A percentile compares a stretch with the other conserved stretches of the same genome.
Conservation (phyloP, 176 grass and related monocot genomes). For the Oryza nivara region DNA sequence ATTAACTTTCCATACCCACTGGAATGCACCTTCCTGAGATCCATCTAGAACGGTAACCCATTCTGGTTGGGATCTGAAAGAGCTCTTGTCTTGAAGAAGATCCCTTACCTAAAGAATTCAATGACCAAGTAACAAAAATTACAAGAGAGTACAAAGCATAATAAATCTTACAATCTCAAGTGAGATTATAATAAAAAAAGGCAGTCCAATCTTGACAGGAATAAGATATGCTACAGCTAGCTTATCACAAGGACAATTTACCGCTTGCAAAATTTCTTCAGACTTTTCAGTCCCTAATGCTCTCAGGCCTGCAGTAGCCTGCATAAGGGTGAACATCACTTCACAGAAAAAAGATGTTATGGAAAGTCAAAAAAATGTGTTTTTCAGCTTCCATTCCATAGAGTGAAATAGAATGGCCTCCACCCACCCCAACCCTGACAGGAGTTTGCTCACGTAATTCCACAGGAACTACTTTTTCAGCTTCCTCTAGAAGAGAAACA, state of each 20-base stretch:
- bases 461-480: constrained; percentile 73
- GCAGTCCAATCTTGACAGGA: constrained; percentile 31
- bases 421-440: constrained; percentile 90
- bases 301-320: constrained; percentile 98
- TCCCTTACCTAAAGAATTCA: constrained; percentile 73
- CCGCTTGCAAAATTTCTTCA: constrained; percentile 95
- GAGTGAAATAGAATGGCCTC: constrained; percentile 26
- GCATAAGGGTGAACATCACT: constrained; percentile 37
- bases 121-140: background rate
- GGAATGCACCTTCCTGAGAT: constrained; percentile 93
- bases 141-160: background rate
- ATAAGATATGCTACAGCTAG: constrained; percentile 24
- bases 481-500: constrained; percentile 78
- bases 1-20: constrained; percentile 70
- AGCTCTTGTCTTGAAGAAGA: constrained; percentile 83
- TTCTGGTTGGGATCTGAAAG: constrained; percentile 82
- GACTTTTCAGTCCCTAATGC: constrained; percentile 79
- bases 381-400: constrained; percentile 15
- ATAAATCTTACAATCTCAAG: constrained; percentile 14
- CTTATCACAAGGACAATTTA: constrained; percentile 48
- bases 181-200: constrained; percentile 10
- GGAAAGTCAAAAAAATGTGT: constrained; percentile 2
- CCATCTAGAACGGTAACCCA: constrained; percentile 98
- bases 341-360: constrained; percentile 25
- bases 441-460: constrained; percentile 78